These are phyloP conservation scores for Arabidopsis lyrata DNA, from an alignment of 441 rosid genomes.

Conservation along the genomic window DNA sequence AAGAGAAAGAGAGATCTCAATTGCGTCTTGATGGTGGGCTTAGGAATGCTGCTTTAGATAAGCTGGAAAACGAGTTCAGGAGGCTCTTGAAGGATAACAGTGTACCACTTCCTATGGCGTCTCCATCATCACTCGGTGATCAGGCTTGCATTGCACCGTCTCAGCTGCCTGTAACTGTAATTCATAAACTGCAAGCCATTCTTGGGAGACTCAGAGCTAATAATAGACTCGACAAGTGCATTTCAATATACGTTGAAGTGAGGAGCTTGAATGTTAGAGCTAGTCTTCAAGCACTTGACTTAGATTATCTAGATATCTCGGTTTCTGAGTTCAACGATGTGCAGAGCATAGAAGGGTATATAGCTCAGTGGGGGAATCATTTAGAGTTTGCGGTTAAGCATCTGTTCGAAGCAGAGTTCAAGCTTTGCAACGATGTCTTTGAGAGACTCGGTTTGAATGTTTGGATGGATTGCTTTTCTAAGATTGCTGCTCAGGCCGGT, in stretches of 20 bases:
- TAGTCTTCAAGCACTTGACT: conserved; percentile 85
- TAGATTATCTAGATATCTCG: conserved; percentile 94
- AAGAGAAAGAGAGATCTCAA: conserved; percentile 41
- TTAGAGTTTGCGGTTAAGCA: conserved; percentile 98
- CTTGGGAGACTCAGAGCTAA: conserved; percentile 86
- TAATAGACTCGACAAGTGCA: conserved; percentile 81
- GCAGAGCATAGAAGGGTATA: conserved; percentile 88
- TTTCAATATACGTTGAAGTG: conserved; percentile 82
- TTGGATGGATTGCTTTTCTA: conserved; percentile 97
- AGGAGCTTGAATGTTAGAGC: conserved; percentile 90
- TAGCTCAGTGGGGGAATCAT: conserved; percentile 93
- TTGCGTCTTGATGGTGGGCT: conserved; percentile 84
- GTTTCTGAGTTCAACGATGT: conserved; percentile 83
- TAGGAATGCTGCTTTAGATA: conserved; percentile 80
- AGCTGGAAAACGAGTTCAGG: conserved; percentile 77
- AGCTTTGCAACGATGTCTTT: conserved; percentile 91
- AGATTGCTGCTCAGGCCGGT: conserved; percentile 96
- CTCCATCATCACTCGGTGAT: conserved; percentile 61
- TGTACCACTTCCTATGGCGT: conserved; percentile 88
- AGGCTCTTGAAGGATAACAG: conserved; percentile 83
- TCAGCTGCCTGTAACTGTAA: conserved; percentile 82
- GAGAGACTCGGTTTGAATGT: conserved; percentile 84
- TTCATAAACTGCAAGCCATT: conserved; percentile 92
- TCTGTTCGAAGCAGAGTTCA: conserved; percentile 94
- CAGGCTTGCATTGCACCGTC: conserved; percentile 89